phyloP scores from a whole-genome alignment of 108 stramenopile species.

The Thalassiosira profunda region DNA sequence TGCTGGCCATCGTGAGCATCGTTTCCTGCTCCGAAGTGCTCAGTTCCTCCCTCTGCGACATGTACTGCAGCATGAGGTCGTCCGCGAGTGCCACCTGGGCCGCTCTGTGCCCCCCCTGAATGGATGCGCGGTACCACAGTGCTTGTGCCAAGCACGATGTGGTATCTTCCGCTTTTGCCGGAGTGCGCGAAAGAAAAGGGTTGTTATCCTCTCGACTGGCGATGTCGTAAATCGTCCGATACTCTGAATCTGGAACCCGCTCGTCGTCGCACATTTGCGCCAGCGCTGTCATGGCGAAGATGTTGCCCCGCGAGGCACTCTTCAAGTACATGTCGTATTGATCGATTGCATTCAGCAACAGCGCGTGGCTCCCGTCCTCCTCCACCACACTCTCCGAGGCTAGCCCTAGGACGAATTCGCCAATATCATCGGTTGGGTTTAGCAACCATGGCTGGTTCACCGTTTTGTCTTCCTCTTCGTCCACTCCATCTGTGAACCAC shows the following conservation, averaged over 20 bases:
- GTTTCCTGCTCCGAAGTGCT: slow-evolving; percentile 20
- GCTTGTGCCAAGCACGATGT: slow-evolving; percentile 57
- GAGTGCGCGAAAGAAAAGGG: slow-evolving; percentile 7
- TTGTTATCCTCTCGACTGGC: slow-evolving; percentile 5
- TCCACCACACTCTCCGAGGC: slow-evolving; percentile 41
- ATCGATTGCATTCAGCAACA: not conserved
- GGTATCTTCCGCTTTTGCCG: too few relatives aligned
- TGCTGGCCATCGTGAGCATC: slow-evolving; percentile 44
- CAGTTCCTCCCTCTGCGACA: slow-evolving; percentile 7
- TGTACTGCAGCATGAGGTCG: slow-evolving; percentile 52
- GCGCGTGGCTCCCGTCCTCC: not conserved
- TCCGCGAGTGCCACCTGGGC: slow-evolving; percentile 68
- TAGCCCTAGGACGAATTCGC: slow-evolving; percentile 71
- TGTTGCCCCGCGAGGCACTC: slow-evolving; percentile 61
- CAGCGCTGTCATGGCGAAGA: slow-evolving; percentile 63
- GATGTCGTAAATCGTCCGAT: slow-evolving; percentile 3
- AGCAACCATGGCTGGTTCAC: slow-evolving; percentile 57
- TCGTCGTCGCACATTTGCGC: slow-evolving; percentile 57
- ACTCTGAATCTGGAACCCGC: slow-evolving; percentile 10
- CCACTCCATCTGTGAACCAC: slow-evolving; percentile 70
- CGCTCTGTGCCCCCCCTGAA: slow-evolving; percentile 56
- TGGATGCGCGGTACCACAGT: slow-evolving; percentile 60
- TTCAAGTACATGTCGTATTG: slow-evolving; percentile 50
- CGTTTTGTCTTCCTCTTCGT: not conserved
- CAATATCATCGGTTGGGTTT: slow-evolving; percentile 50